A percentile compares a stretch with the other conserved stretches of the same genome.
Conservation (phyloP, 768 basidiomycete genomes). For the Gyrodon lividus region DNA sequence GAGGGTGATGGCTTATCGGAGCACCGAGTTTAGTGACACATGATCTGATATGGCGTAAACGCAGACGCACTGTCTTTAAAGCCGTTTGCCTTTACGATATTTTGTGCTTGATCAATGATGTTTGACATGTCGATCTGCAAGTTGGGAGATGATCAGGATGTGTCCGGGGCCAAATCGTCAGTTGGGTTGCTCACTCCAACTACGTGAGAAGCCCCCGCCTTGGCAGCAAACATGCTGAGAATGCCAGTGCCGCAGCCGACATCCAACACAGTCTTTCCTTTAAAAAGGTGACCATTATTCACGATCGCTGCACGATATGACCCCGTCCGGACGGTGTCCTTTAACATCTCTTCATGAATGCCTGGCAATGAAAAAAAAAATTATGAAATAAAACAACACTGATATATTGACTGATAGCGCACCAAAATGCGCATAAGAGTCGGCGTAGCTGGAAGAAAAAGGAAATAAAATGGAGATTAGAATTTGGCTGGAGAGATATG, state of each 20-base stretch:
- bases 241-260: constrained; percentile 99
- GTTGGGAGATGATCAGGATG: constrained; percentile 14
- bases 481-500: constrained; percentile 26
- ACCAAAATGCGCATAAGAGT: constrained; percentile 97
- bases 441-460: constrained; percentile 72
- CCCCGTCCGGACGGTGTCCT: constrained; percentile 92
- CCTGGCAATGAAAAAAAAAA: constrained; percentile 44
- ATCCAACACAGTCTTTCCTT: constrained; percentile 94
- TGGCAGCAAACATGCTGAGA: constrained; percentile 96
- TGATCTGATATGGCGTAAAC: background rate
- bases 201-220: constrained; percentile 91
- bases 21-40: constrained; percentile 2
- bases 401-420: constrained; percentile 20
- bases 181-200: constrained; percentile 66
- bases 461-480: constrained; percentile 38
- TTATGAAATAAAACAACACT: constrained; percentile 4
- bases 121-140: constrained; percentile 98
- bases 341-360: constrained; percentile 99
- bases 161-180: constrained; percentile 1
- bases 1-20: constrained; percentile 76
- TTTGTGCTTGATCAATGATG: constrained; percentile 98
- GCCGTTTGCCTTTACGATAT: constrained; percentile 94
- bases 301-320: constrained; percentile 94
- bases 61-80: constrained; percentile 83
- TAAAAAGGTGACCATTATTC: constrained; percentile 93